These are phyloP conservation scores for Paramecium pentaurelia DNA, from an alignment of 73 alveolate species.

Conservation along the genomic window DNA sequence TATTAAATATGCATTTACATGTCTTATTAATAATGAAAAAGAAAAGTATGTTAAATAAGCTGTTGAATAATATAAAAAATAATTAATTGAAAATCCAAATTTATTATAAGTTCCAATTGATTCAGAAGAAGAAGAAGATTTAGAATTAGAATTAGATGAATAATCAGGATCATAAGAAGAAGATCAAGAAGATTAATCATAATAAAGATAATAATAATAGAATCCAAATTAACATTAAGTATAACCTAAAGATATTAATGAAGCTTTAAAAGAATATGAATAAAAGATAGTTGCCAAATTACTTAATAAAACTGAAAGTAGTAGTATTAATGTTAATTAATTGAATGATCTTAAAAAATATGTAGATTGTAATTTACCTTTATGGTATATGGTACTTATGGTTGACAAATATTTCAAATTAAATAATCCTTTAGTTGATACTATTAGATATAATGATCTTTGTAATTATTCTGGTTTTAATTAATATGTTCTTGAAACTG, in stretches of 20 bases:
- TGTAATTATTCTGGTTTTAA: conserved; percentile 14
- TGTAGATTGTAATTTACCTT: background rate
- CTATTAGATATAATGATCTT: background rate
- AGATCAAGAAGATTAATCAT: background rate
- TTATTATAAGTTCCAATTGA: background rate
- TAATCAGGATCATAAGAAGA: background rate
- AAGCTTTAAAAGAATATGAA: background rate
- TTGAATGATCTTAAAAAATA: background rate
- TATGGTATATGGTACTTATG: background rate
- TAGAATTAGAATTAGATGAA: background rate
- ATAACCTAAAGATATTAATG: background rate
- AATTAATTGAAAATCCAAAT: background rate
- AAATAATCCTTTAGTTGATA: background rate
- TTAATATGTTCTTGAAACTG: background rate
- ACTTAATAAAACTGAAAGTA: background rate
- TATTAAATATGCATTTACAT: background rate
- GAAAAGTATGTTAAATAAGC: background rate
- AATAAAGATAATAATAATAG: background rate
- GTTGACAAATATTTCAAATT: background rate
- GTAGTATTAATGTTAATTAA: background rate
- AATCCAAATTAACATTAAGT: background rate
- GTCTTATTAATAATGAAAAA: background rate
- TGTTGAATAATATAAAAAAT: background rate
- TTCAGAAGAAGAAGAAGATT: conserved; percentile 8
- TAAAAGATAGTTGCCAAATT: background rate